Conservation (phyloP, 2,329 filamentous ascomycete genomes). For the Botrytis porri region DNA sequence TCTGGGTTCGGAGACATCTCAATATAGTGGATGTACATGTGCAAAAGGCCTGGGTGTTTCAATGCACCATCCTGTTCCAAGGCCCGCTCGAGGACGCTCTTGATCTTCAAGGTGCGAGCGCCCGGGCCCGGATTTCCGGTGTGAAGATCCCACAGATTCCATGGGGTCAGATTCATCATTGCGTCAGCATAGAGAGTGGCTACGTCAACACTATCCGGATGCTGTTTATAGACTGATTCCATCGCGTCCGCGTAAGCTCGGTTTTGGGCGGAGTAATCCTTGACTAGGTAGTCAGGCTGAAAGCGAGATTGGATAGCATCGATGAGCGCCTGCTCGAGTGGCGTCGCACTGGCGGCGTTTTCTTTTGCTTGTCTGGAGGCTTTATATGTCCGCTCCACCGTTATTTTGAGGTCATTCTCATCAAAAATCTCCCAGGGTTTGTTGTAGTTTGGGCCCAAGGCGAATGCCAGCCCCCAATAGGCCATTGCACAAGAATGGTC, state of each 20-base stretch:
- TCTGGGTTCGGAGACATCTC: slow-evolving; percentile 72
- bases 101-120: slow-evolving; percentile 57
- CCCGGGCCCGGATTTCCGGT: slow-evolving; percentile 55
- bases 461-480: slow-evolving; percentile 69
- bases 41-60: slow-evolving; percentile 66
- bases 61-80: slow-evolving; percentile 49
- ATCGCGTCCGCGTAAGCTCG: slow-evolving; percentile 60
- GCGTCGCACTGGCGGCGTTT: slow-evolving; percentile 44
- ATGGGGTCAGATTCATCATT: slow-evolving; percentile 63
- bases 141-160: slow-evolving; percentile 60
- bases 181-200: slow-evolving; percentile 61
- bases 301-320: slow-evolving; percentile 61
- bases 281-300: slow-evolving; percentile 49
- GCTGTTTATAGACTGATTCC: slow-evolving; percentile 51
- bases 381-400: slow-evolving; percentile 42
- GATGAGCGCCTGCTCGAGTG: slow-evolving; percentile 61
- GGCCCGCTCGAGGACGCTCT: slow-evolving; percentile 56
- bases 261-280: slow-evolving; percentile 55
- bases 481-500: slow-evolving; percentile 60
- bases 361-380: slow-evolving; percentile 47
- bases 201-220: slow-evolving; percentile 59
- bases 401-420: slow-evolving; percentile 52
- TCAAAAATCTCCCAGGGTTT: slow-evolving; percentile 75
- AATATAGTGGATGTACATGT: slow-evolving; percentile 75
- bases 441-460: slow-evolving; percentile 73